Evolutionary conservation across 768 basidiomycete genomes (phyloP).

Genomic region (Pleurotus ostreatus): DNA sequence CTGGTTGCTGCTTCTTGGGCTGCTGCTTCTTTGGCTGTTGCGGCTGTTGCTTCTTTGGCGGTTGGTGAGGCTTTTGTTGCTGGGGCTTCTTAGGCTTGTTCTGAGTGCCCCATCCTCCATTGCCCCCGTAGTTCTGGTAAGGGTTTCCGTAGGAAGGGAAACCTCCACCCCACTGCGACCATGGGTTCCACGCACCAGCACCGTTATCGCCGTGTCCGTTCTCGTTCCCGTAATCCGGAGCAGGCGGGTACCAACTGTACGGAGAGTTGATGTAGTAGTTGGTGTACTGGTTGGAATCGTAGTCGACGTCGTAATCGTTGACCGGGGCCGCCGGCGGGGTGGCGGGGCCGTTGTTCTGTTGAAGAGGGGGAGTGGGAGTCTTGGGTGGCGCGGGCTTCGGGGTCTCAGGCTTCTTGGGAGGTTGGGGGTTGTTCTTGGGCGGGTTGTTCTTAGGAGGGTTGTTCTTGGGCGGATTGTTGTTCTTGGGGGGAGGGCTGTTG

Average conservation of each 20-base stretch:
- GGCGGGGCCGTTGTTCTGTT: not conserved
- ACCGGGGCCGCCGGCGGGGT: not conserved
- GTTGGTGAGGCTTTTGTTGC: not conserved
- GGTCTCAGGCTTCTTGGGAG: not conserved
- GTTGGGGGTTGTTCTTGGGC: not conserved
- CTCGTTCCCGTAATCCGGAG: not conserved
- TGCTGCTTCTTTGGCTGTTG: not conserved
- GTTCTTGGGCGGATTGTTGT: not conserved
- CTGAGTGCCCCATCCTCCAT: not conserved
- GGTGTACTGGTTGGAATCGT: slow-evolving; percentile 1
- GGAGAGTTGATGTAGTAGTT: slow-evolving; percentile 3
- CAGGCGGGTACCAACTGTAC: not conserved
- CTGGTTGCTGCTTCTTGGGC: not conserved
- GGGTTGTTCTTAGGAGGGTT: not conserved
- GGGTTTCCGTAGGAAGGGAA: too few species aligned
- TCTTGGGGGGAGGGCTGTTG: not conserved
- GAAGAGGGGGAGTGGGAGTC: not conserved
- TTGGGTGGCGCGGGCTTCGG: not conserved
- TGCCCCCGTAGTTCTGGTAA: not conserved
- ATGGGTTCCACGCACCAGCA: not conserved
- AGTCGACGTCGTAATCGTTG: not conserved
- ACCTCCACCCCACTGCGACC: not conserved
- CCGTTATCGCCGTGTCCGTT: not conserved
- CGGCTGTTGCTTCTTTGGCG: not conserved
- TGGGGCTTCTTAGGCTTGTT: not conserved